phyloP scores from a whole-genome alignment of 1,284 basidiomycete genomes.

The Boletus semigastroideus region DNA sequence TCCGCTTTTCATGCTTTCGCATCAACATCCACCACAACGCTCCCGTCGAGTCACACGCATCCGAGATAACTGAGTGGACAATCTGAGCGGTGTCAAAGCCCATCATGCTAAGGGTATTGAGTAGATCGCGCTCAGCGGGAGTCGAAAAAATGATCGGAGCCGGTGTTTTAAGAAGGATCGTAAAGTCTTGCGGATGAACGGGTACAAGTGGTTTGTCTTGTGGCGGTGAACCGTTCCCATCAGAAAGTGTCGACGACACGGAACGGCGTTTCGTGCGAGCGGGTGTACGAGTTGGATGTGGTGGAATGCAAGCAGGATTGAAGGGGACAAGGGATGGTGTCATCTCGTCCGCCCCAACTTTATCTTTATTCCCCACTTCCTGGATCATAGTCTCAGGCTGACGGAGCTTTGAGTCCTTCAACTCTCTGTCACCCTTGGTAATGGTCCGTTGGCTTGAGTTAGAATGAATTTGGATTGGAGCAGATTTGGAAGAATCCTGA shows the following conservation, averaged over 20 bases:
- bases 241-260: conserved; percentile 79
- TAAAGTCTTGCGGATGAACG: conserved; percentile 63
- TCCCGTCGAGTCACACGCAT: conserved; percentile 91
- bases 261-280: conserved; percentile 93
- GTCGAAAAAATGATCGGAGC: conserved; percentile 86
- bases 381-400: conserved; percentile 48
- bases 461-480: conserved; percentile 40
- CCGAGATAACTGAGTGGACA: conserved; percentile 85
- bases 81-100: conserved; percentile 96
- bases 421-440: conserved; percentile 19
- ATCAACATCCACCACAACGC: conserved; percentile 98
- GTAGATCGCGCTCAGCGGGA: conserved; percentile 74
- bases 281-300: conserved; percentile 79
- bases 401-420: conserved; percentile 10
- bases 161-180: conserved; percentile 65
- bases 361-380: conserved; percentile 35
- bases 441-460: conserved; percentile 56
- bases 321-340: conserved; percentile 9
- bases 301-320: conserved; percentile 46
- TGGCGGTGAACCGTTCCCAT: conserved; percentile 51
- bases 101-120: conserved; percentile 73
- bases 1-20: conserved; percentile 70
- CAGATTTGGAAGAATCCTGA: conserved; percentile 19
- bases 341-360: conserved; percentile 4
- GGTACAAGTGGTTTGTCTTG: conserved; percentile 46